Conservation (phyloP, 2,329 filamentous ascomycete species). For the Phialocephala sp. region DNA sequence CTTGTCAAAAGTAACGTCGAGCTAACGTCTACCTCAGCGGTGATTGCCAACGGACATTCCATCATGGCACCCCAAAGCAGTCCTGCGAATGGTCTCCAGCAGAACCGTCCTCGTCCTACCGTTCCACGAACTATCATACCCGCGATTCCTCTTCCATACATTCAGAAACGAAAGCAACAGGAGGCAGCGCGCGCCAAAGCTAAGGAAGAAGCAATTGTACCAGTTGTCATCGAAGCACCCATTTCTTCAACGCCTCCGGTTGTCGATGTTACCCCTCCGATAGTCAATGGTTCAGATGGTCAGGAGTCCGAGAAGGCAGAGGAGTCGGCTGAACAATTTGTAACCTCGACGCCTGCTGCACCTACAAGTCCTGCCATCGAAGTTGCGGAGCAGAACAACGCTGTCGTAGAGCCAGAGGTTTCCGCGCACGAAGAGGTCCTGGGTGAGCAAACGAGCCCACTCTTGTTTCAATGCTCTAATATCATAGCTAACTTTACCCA, state of each 20-base stretch:
- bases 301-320: conserved; percentile 22
- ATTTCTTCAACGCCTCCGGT: conserved; percentile 23
- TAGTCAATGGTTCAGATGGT: conserved; percentile 29
- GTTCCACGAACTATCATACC: conserved; percentile 39
- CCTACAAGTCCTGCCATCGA: conserved; percentile 1
- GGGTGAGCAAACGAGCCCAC: conserved; percentile 29
- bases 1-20: conserved; percentile 25
- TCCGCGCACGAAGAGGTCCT: conserved; percentile 25
- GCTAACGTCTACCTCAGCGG: conserved; percentile 11
- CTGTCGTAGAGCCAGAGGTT: conserved; percentile 27
- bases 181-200: conserved; percentile 34
- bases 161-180: conserved; percentile 42
- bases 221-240: conserved; percentile 23
- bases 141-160: conserved; percentile 43
- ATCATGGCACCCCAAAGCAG: conserved; percentile 39
- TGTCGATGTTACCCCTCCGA: conserved; percentile 21
- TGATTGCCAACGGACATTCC: conserved; percentile 13
- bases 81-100: conserved; percentile 40
- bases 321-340: conserved; percentile 16
- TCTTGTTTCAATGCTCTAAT: not conserved
- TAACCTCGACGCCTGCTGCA: conserved; percentile 16
- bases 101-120: conserved; percentile 39
- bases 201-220: conserved; percentile 27
- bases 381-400: conserved; percentile 16
- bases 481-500: conserved; percentile 16